Percentiles rank a stretch among this genome's conserved stretches.
Conservation (phyloP, 2,329 filamentous ascomycete genomes). For the Colletotrichum trifolii region DNA sequence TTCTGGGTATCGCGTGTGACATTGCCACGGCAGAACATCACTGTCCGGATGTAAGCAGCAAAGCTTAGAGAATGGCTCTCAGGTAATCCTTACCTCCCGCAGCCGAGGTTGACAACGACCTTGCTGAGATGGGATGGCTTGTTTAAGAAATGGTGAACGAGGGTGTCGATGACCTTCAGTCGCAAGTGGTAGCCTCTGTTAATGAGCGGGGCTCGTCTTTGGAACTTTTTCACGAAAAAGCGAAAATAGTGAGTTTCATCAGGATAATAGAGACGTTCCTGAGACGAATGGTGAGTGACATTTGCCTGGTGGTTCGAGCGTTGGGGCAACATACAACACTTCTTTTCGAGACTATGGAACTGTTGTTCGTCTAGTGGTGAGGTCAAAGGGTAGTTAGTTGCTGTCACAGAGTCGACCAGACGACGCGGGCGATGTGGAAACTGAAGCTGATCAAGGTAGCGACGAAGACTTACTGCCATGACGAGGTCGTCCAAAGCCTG, state of each 20-base stretch:
- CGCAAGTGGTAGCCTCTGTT: constrained; percentile 91
- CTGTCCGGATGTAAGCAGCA: constrained; percentile 47
- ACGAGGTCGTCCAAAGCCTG: constrained; percentile 60
- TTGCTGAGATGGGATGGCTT: constrained; percentile 67
- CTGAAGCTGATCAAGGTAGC: background rate
- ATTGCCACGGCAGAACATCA: constrained; percentile 89
- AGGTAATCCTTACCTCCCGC: constrained; percentile 77
- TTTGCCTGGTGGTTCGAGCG: background rate
- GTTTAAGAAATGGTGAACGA: constrained; percentile 79
- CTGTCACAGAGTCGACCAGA: background rate
- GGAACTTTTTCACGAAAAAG: constrained; percentile 86
- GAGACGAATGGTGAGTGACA: background rate
- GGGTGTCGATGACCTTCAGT: constrained; percentile 82
- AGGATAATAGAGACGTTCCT: constrained; percentile 76
- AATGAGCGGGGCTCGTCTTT: constrained; percentile 86
- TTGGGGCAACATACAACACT: constrained; percentile 73
- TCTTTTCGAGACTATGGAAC: constrained; percentile 91
- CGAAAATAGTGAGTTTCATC: constrained; percentile 85
- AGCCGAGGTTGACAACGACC: constrained; percentile 85
- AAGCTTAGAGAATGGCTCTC: background rate
- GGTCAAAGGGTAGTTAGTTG: constrained; percentile 16
- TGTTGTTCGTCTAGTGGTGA: constrained; percentile 78
- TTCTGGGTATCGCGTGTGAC: constrained; percentile 73
- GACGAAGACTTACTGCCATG: constrained; percentile 60
- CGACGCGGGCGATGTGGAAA: background rate